Percentiles rank a stretch among this genome's conserved stretches.
These are phyloP conservation scores for Elsinoe australis DNA, from an alignment of 2,329 filamentous ascomycete species.

Conservation along the genomic window DNA sequence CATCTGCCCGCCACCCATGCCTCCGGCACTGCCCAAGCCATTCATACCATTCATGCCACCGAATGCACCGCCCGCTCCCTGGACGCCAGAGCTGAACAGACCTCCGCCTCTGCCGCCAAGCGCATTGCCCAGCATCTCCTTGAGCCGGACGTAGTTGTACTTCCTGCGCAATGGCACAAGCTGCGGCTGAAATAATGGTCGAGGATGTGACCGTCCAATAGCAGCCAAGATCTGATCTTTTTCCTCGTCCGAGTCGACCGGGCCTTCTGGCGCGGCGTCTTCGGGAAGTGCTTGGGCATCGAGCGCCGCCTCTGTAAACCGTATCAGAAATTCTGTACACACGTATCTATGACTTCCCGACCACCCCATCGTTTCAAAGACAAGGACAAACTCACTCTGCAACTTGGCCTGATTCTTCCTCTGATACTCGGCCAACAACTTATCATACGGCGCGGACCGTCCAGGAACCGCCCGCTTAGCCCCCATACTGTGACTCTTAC, in stretches of 20 bases:
- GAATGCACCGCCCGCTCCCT: background rate
- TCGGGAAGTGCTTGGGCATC: constrained; percentile 88
- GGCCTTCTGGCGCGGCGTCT: constrained; percentile 63
- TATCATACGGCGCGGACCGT: constrained; percentile 79
- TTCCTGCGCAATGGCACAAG: constrained; percentile 45
- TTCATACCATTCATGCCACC: constrained; percentile 1
- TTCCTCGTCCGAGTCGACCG: constrained; percentile 92
- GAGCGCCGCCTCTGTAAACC: constrained; percentile 68
- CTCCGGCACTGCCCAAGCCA: background rate
- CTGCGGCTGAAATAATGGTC: constrained; percentile 62
- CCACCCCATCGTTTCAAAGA: constrained; percentile 10
- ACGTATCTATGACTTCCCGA: too few relatives aligned
- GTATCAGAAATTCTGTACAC: too few relatives aligned
- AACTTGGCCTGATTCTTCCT: constrained; percentile 99
- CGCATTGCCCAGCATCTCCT: constrained; percentile 54
- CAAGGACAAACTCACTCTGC: constrained; percentile 61
- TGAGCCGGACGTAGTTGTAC: constrained; percentile 56
- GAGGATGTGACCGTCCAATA: constrained; percentile 63
- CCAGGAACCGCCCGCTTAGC: constrained; percentile 81
- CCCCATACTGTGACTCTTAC: constrained; percentile 90
- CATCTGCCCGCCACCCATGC: constrained; percentile 4
- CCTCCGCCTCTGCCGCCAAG: constrained; percentile 30
- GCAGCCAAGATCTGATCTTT: constrained; percentile 80
- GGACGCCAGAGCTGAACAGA: constrained; percentile 20
- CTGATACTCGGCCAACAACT: constrained; percentile 60